These are phyloP conservation scores for Pleurotus citrinopileatus DNA, from an alignment of 768 basidiomycete genomes.

Conservation along the genomic window DNA sequence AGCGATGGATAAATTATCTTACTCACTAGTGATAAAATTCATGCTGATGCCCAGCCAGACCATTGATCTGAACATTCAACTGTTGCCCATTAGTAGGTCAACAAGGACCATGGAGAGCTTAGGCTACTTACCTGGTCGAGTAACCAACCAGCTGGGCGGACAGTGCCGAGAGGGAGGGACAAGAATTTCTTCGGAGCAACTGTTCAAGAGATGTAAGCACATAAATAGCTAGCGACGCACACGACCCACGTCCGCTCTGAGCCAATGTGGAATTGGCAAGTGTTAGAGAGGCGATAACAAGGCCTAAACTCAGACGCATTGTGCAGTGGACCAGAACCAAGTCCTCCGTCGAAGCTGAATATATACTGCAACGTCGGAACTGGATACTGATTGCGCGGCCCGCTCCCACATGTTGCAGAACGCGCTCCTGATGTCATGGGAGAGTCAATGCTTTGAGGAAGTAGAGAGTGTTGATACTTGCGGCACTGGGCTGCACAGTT, in stretches of 20 bases:
- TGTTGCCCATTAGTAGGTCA: conserved; percentile 11
- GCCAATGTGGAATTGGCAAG: background rate
- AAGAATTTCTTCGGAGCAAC: conserved; percentile 42
- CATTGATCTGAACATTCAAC: conserved; percentile 41
- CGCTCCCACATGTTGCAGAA: conserved; percentile 9
- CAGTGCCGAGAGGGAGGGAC: conserved; percentile 34
- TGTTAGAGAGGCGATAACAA: background rate
- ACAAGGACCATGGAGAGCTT: background rate
- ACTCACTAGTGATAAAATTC: conserved; percentile 40
- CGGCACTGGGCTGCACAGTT: background rate
- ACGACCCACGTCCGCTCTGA: conserved; percentile 1
- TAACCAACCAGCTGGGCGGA: conserved; percentile 40
- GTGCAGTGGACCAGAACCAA: background rate
- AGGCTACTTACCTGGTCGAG: conserved; percentile 31
- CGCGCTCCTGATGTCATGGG: background rate
- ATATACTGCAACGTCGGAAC: background rate
- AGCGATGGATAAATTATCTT: background rate
- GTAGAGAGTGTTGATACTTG: background rate
- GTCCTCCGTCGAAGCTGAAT: background rate
- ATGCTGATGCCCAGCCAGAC: conserved; percentile 41
- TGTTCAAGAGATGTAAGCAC: conserved; percentile 12
- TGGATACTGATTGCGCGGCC: background rate
- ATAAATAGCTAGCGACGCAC: background rate
- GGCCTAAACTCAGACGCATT: background rate
- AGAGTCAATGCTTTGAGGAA: background rate